Conservation (phyloP, 2,329 filamentous ascomycete species). For the Penicillium psychrosexuale region DNA sequence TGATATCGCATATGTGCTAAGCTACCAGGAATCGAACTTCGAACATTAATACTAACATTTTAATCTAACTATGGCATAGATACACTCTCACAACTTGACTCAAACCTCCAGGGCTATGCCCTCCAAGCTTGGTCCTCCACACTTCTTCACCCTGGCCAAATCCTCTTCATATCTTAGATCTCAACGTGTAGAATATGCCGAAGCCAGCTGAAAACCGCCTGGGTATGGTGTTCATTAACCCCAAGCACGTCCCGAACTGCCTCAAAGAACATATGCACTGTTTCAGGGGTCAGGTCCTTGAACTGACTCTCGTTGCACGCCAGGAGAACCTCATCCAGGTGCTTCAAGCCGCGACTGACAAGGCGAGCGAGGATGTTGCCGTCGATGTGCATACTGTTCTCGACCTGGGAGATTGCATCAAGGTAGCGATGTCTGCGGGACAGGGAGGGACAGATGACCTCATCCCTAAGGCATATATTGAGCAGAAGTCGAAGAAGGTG, state of each 20-base stretch:
- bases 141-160: not conserved
- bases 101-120: not conserved
- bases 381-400: conserved; percentile 59
- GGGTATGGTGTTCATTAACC: conserved; percentile 23
- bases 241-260: conserved; percentile 52
- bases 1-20: not conserved
- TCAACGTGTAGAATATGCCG: conserved; percentile 30
- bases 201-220: conserved; percentile 37
- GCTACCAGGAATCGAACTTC: not conserved
- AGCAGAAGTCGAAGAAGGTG: conserved; percentile 70
- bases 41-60: not conserved
- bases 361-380: conserved; percentile 63
- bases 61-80: not conserved
- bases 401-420: conserved; percentile 41
- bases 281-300: conserved; percentile 5
- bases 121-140: not conserved
- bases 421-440: conserved; percentile 29
- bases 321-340: conserved; percentile 33
- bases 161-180: conserved; percentile 9
- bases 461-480: conserved; percentile 57
- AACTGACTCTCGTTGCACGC: conserved; percentile 1
- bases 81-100: not conserved
- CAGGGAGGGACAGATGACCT: conserved; percentile 51
- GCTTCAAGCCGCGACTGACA: conserved; percentile 42
- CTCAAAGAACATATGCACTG: conserved; percentile 41